phyloP scores from a whole-genome alignment of 352 stramenopile genomes.

The Phytophthora pinifolia region DNA sequence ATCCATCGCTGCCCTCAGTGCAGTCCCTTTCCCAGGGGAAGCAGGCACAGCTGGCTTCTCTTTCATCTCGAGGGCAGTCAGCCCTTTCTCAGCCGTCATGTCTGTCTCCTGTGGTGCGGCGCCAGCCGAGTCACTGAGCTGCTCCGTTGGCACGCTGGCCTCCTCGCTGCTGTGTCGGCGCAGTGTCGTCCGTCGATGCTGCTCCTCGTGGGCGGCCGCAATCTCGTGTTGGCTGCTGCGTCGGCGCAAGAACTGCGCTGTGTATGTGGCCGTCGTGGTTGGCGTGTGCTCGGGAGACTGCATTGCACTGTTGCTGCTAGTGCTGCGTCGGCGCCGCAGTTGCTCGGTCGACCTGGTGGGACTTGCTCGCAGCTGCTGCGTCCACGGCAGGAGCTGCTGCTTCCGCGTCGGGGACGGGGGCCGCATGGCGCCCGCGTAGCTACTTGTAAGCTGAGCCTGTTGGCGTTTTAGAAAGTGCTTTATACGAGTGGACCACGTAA shows the following conservation, averaged over 20 bases:
- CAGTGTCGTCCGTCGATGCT: not conserved
- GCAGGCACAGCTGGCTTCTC: slow-evolving; percentile 1
- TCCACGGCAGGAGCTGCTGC: slow-evolving; percentile 30
- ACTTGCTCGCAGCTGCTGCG: slow-evolving; percentile 15
- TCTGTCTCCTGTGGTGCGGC: not conserved
- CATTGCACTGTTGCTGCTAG: not conserved
- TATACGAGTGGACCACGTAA: not conserved
- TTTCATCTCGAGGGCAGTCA: slow-evolving; percentile 1
- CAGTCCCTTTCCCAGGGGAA: slow-evolving; percentile 15
- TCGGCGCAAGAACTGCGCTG: slow-evolving; percentile 9
- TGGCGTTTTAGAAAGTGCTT: no score
- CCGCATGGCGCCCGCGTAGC: slow-evolving; percentile 15
- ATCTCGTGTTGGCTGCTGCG: slow-evolving; percentile 7
- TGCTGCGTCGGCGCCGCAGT: slow-evolving; percentile 9
- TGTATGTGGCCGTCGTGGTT: slow-evolving; percentile 17
- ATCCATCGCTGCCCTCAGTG: slow-evolving; percentile 3
- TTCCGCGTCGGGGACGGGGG: slow-evolving; percentile 27
- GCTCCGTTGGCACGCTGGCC: not conserved
- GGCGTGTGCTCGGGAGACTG: slow-evolving; percentile 6
- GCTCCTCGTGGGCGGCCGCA: not conserved
- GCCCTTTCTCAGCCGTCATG: slow-evolving; percentile 11
- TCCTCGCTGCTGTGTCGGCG: slow-evolving; percentile 8
- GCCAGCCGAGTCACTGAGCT: not conserved
- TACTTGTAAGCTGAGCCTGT: not conserved
- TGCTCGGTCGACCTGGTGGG: not conserved